A percentile compares a stretch with the other conserved stretches of the same genome.
Evolutionary conservation across 176 grass and related monocot genomes (phyloP).

Genomic region (Miscanthus lutarioriparius): DNA sequence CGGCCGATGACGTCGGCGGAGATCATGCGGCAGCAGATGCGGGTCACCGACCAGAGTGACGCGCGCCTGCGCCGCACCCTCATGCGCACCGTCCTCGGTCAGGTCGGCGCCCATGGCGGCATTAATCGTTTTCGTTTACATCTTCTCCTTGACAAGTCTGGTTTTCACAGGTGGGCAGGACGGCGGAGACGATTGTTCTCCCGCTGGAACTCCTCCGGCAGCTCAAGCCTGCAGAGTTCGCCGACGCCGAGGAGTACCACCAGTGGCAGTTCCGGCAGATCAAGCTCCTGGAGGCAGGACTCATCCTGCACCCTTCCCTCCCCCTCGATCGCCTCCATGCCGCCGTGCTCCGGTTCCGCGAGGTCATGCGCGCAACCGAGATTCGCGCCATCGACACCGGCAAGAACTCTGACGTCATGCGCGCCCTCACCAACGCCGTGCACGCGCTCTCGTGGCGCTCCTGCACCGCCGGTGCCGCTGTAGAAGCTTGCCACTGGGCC

Average conservation of each 20-base stretch:
- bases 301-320: slow-evolving; percentile 66
- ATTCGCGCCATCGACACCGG: slow-evolving; percentile 71
- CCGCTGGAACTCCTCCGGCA: slow-evolving; percentile 95
- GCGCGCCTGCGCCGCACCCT: slow-evolving; percentile 73
- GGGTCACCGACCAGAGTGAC: slow-evolving; percentile 77
- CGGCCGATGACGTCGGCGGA: slow-evolving; percentile 87
- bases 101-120: slow-evolving; percentile 40
- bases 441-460: slow-evolving; percentile 71
- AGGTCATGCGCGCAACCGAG: slow-evolving; percentile 60
- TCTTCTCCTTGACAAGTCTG: background rate
- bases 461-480: slow-evolving; percentile 1
- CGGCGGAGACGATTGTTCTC: slow-evolving; percentile 70
- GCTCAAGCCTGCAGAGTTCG: slow-evolving; percentile 72
- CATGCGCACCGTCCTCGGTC: slow-evolving; percentile 76
- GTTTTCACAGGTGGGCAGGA: slow-evolving; percentile 49
- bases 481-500: slow-evolving; percentile 67
- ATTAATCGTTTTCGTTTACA: background rate
- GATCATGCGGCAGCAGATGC: slow-evolving; percentile 95
- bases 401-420: slow-evolving; percentile 76
- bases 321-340: slow-evolving; percentile 69
- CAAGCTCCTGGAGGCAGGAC: slow-evolving; percentile 78
- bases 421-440: slow-evolving; percentile 56
- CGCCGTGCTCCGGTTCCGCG: slow-evolving; percentile 58
- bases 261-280: slow-evolving; percentile 85
- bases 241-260: slow-evolving; percentile 69